phyloP scores from a whole-genome alignment of 2,329 filamentous ascomycete species.

The Biscogniauxia marginata region DNA sequence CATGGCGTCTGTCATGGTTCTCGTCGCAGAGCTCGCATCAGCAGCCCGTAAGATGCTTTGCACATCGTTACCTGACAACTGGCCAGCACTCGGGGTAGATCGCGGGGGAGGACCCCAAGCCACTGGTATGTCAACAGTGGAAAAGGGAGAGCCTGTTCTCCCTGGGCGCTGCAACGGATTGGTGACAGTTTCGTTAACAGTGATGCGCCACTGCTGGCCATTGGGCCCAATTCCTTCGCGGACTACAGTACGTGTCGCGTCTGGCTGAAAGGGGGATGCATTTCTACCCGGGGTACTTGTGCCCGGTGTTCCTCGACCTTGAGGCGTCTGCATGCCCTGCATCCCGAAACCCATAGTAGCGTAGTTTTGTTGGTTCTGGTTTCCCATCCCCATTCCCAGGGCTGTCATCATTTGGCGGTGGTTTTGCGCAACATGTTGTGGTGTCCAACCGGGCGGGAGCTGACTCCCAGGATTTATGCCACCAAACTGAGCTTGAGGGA shows the following conservation, averaged over 20 bases:
- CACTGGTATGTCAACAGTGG: constrained; percentile 16
- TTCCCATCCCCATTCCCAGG: constrained; percentile 18
- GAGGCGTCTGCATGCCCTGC: constrained; percentile 32
- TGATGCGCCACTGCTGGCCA: constrained; percentile 52
- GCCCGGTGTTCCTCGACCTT: constrained; percentile 25
- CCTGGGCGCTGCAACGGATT: constrained; percentile 16
- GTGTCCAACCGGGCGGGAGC: constrained; percentile 17
- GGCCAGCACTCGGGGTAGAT: constrained; percentile 27
- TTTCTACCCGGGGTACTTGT: constrained; percentile 26
- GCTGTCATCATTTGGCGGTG: constrained; percentile 10
- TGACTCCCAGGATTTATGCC: constrained; percentile 4
- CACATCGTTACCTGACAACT: constrained; percentile 43
- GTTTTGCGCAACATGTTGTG: constrained; percentile 17
- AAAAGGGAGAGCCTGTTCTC: constrained; percentile 25
- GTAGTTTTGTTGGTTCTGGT: constrained; percentile 43
- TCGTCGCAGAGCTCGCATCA: constrained; percentile 44
- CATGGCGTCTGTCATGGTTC: constrained; percentile 47
- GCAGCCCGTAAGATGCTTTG: constrained; percentile 46
- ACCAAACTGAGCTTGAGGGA: constrained; percentile 13
- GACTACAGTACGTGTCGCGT: constrained; percentile 42
- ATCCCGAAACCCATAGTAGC: constrained; percentile 40
- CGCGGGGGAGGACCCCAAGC: constrained; percentile 19
- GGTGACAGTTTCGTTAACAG: constrained; percentile 44
- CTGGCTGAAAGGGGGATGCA: constrained; percentile 34
- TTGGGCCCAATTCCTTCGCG: constrained; percentile 50